Evolutionary conservation across 192 early-diverging fungal species (phyloP).

Genomic region (Linderina pennispora): DNA sequence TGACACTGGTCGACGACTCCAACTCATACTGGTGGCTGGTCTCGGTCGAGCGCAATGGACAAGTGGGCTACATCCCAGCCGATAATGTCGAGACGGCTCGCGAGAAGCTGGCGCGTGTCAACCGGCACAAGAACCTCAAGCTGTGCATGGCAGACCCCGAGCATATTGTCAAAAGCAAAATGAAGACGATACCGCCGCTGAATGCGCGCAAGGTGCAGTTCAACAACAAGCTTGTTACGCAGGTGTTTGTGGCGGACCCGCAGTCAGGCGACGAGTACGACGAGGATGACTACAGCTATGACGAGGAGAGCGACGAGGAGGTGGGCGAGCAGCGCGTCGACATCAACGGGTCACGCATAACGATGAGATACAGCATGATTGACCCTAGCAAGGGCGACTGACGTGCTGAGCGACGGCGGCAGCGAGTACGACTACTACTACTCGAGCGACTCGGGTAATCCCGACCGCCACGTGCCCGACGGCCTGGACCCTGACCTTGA

Average conservation of each 20-base stretch:
- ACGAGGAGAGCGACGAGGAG: slow-evolving; percentile 10
- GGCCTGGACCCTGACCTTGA: not conserved
- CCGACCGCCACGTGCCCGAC: not conserved
- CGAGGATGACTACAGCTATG: slow-evolving; percentile 25
- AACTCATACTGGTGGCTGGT: slow-evolving; percentile 73
- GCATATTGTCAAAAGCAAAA: slow-evolving; percentile 20
- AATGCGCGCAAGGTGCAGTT: slow-evolving; percentile 27
- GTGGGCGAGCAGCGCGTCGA: slow-evolving; percentile 1
- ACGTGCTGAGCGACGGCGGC: slow-evolving; percentile 18
- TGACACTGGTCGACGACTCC: slow-evolving; percentile 69
- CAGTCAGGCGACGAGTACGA: slow-evolving; percentile 27
- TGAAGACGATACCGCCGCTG: slow-evolving; percentile 11
- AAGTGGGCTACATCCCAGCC: slow-evolving; percentile 77
- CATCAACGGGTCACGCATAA: slow-evolving; percentile 3
- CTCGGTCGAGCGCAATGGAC: slow-evolving; percentile 51
- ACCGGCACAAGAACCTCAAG: slow-evolving; percentile 59
- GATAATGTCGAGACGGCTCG: slow-evolving; percentile 60
- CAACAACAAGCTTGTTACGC: slow-evolving; percentile 28
- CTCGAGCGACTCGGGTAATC: slow-evolving; percentile 19
- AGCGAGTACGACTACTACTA: slow-evolving; percentile 40
- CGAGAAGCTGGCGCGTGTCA: slow-evolving; percentile 63
- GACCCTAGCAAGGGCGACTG: slow-evolving; percentile 6
- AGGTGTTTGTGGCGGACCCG: slow-evolving; percentile 31
- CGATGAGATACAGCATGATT: too few relatives aligned
- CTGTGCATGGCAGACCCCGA: slow-evolving; percentile 33